Evolutionary conservation across 345 rosid genomes (phyloP).

Genomic region (Brassica cretica): DNA sequence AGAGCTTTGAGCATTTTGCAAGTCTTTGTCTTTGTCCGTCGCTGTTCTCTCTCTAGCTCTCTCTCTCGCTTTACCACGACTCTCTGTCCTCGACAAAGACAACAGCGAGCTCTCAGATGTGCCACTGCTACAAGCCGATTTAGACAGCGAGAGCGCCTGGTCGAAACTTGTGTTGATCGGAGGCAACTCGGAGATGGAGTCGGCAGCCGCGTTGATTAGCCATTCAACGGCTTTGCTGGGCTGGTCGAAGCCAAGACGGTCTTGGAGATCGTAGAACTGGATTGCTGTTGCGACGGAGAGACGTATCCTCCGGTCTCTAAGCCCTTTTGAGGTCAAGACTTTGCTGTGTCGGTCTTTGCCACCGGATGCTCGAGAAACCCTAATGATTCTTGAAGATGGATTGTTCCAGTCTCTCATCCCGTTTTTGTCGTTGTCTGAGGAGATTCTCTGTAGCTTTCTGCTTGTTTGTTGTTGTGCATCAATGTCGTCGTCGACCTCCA

Average conservation of each 20-base stretch:
- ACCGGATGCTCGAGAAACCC: conserved; percentile 94
- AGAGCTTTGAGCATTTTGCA: conserved; percentile 47
- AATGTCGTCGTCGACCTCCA: conserved; percentile 72
- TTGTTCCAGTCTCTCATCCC: conserved; percentile 54
- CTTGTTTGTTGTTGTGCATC: conserved; percentile 47
- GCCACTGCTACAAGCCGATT: conserved; percentile 82
- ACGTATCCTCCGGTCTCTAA: conserved; percentile 82
- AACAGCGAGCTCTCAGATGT: conserved; percentile 83
- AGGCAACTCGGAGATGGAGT: conserved; percentile 83
- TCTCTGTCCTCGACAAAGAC: conserved; percentile 71
- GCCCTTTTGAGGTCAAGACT: conserved; percentile 88
- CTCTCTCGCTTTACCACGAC: conserved; percentile 69
- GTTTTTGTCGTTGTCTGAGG: conserved; percentile 40
- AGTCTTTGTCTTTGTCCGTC: conserved; percentile 73
- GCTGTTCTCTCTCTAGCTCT: conserved; percentile 83
- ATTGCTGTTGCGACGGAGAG: conserved; percentile 86
- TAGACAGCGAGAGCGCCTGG: conserved; percentile 47
- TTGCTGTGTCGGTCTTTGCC: conserved; percentile 98
- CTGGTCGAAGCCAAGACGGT: conserved; percentile 86
- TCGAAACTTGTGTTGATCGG: conserved; percentile 54
- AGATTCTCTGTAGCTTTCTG: conserved; percentile 51
- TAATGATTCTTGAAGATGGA: conserved; percentile 76
- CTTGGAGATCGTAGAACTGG: conserved; percentile 92
- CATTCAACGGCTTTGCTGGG: conserved; percentile 98
- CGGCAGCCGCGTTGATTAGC: conserved; percentile 82